A percentile compares a stretch with the other conserved stretches of the same genome.
Evolutionary conservation across 352 stramenopile species (phyloP).

Genomic region (Globisporangium canariense): DNA sequence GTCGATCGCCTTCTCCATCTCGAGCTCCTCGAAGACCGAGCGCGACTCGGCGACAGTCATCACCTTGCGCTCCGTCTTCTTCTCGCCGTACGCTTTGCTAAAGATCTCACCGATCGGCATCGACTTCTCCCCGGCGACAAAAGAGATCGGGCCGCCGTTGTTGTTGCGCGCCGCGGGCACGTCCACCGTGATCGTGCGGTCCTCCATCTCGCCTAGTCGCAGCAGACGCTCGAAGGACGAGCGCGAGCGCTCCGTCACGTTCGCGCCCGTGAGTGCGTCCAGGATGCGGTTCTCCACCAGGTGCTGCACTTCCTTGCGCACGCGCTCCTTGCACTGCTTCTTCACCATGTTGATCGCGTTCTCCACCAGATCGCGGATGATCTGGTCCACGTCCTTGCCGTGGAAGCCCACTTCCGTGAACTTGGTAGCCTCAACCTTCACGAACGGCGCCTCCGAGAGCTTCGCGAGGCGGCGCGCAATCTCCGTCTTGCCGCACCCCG

Average conservation of each 20-base stretch:
- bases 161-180: constrained; percentile 56
- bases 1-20: constrained; percentile 94
- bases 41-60: constrained; percentile 94
- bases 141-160: constrained; percentile 54
- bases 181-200: constrained; percentile 77
- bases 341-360: constrained; percentile 96
- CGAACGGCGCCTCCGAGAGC: constrained; percentile 96
- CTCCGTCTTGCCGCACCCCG: constrained; percentile 98
- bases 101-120: constrained; percentile 69
- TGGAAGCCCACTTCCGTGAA: constrained; percentile 99
- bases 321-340: constrained; percentile 91
- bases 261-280: constrained; percentile 91
- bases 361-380: constrained; percentile 99
- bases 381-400: constrained; percentile 98
- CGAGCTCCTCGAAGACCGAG: constrained; percentile 93
- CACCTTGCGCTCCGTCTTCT: constrained; percentile 90
- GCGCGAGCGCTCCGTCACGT: constrained; percentile 74
- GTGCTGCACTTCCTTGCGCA: constrained; percentile 90
- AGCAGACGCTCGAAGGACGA: constrained; percentile 94
- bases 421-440: constrained; percentile 99
- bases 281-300: constrained; percentile 95
- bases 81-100: constrained; percentile 69
- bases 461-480: constrained; percentile 97
- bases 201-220: constrained; percentile 71
- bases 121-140: constrained; percentile 71